Conservation (phyloP, 805 yeast genomes). For the Hanseniaspora thailandica region DNA sequence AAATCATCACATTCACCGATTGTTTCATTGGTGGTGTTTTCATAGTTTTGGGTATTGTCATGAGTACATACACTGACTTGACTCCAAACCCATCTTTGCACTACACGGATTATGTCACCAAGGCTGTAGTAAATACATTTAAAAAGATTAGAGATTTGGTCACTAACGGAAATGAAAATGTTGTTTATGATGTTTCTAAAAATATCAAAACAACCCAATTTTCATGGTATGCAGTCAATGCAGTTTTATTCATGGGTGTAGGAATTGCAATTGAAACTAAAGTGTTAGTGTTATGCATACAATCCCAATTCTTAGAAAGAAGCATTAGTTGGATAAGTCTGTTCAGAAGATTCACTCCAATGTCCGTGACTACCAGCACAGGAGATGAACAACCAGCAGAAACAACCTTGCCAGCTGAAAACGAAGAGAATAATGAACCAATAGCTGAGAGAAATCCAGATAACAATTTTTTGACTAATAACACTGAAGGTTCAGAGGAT, state of each 20-base stretch:
- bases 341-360: neutral
- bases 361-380: neutral
- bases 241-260: neutral
- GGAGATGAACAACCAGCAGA: neutral
- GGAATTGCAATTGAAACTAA: constrained; percentile 4
- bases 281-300: neutral
- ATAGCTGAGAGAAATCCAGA: neutral
- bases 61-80: neutral
- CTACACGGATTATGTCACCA: neutral
- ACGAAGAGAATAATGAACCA: neutral
- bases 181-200: neutral
- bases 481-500: constrained; percentile 9
- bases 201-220: constrained; percentile 4
- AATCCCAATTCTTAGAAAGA: constrained; percentile 14
- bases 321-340: constrained; percentile 4
- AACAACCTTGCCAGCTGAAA: neutral
- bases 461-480: neutral
- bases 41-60: constrained; percentile 3
- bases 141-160: neutral
- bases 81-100: neutral
- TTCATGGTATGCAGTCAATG: constrained; percentile 9
- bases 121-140: neutral
- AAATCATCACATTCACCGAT: constrained; percentile 2
- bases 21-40: constrained; percentile 2
- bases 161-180: neutral